phyloP scores from a whole-genome alignment of 345 rosid species.

The Eutrema yunnanense region DNA sequence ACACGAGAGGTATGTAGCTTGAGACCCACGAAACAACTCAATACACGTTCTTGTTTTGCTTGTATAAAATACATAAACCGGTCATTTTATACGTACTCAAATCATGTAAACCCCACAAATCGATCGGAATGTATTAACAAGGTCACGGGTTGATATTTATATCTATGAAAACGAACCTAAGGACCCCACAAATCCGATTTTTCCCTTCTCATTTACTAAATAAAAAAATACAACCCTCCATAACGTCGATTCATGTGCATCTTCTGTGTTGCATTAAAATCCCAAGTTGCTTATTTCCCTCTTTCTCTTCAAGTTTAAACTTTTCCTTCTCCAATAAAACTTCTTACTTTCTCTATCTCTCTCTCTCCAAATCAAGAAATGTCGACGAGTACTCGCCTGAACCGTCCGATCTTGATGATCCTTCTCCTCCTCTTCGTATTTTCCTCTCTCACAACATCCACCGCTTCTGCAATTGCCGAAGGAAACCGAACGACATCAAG shows the following conservation, averaged over 20 bases:
- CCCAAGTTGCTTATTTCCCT: conserved; percentile 22
- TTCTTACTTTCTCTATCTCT: conserved; percentile 5
- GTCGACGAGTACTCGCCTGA: not conserved
- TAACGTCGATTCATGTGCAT: conserved; percentile 29
- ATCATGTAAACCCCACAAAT: not conserved
- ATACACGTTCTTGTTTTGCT: not conserved
- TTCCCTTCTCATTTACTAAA: conserved; percentile 8
- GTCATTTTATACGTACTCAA: not conserved
- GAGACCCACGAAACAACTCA: conserved; percentile 9
- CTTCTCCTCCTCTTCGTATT: conserved; percentile 4
- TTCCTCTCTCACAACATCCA: not conserved
- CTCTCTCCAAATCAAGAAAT: conserved; percentile 1
- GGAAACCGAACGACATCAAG: conserved; percentile 12
- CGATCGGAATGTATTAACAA: not conserved
- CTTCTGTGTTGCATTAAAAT: conserved; percentile 27
- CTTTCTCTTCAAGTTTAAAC: conserved; percentile 11
- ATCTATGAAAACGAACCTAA: conserved; percentile 9
- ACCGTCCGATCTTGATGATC: conserved; percentile 16
- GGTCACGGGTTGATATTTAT: conserved; percentile 23
- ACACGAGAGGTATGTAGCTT: not conserved
- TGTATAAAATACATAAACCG: not conserved
- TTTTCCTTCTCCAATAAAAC: not conserved
- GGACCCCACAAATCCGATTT: conserved; percentile 17
- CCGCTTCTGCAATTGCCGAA: not conserved
- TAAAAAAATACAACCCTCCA: not conserved